Evolutionary conservation across 345 rosid species (phyloP).

Genomic region (Aegle marmelos): DNA sequence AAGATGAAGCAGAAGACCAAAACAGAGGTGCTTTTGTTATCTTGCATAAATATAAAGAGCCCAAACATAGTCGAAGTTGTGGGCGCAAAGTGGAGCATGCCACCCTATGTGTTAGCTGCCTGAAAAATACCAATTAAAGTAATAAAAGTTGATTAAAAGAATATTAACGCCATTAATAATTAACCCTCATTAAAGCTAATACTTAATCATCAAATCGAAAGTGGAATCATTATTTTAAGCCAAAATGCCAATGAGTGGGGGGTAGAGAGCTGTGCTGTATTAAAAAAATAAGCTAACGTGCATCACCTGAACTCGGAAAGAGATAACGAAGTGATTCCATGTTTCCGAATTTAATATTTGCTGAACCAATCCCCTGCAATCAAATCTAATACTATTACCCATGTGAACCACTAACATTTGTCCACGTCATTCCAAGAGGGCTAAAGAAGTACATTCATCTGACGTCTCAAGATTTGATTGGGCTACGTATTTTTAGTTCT

Average conservation of each 20-base stretch:
- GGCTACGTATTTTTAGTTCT: neutral
- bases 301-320: slow-evolving; percentile 21
- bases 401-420: neutral
- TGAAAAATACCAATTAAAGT: slow-evolving; percentile 5
- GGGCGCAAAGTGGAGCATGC: slow-evolving; percentile 43
- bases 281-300: slow-evolving; percentile 6
- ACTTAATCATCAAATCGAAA: neutral
- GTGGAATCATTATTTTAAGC: neutral
- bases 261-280: neutral
- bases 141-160: neutral
- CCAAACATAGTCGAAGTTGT: slow-evolving; percentile 19
- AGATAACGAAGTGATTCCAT: slow-evolving; percentile 16
- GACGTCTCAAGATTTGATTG: neutral
- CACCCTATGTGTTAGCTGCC: slow-evolving; percentile 36
- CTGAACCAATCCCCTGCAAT: neutral
- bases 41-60: neutral
- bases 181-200: neutral
- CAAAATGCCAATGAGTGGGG: slow-evolving; percentile 13
- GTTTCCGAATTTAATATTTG: neutral
- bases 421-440: neutral
- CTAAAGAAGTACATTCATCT: too few relatives aligned
- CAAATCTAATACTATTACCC: neutral
- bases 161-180: neutral
- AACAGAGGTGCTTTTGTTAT: neutral
- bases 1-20: slow-evolving; percentile 15